Percentiles rank a stretch among this genome's conserved stretches.
These are phyloP conservation scores for Lentinula detonsa DNA, from an alignment of 768 basidiomycete genomes.

Conservation along the genomic window DNA sequence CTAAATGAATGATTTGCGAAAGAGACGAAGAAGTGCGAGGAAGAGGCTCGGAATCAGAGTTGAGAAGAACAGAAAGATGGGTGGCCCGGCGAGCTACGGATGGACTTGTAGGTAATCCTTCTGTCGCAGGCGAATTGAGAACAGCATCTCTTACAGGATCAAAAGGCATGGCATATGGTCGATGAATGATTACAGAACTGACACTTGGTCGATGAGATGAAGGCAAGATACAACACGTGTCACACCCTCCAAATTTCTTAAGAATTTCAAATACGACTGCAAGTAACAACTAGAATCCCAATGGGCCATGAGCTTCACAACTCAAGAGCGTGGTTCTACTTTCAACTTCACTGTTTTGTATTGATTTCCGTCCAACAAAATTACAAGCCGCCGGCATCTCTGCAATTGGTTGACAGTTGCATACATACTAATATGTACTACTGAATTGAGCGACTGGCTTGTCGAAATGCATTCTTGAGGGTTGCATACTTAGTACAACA, in stretches of 20 bases:
- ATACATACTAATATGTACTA: too few species aligned
- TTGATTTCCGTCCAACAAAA: neutral
- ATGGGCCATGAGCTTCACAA: neutral
- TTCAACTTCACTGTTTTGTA: neutral
- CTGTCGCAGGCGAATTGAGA: constrained; percentile 65
- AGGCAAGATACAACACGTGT: neutral
- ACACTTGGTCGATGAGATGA: neutral
- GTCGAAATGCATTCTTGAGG: too few species aligned
- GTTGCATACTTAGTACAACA: too few species aligned
- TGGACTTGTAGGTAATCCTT: constrained; percentile 31
- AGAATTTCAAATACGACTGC: neutral
- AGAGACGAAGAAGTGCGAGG: constrained; percentile 34
- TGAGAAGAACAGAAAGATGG: constrained; percentile 72
- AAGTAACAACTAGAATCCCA: neutral
- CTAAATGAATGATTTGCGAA: constrained; percentile 31
- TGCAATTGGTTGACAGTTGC: neutral
- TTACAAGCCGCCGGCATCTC: neutral
- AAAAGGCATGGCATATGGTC: constrained; percentile 50
- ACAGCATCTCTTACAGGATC: constrained; percentile 87
- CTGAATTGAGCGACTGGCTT: neutral
- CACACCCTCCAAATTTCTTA: neutral
- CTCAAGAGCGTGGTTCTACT: neutral
- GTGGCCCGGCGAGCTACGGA: constrained; percentile 58
- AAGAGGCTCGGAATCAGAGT: constrained; percentile 36
- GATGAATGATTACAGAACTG: neutral